Percentiles rank a stretch among this genome's conserved stretches.
Conservation (phyloP, 1,284 basidiomycete species). For the Ganoderma lingzhi region DNA sequence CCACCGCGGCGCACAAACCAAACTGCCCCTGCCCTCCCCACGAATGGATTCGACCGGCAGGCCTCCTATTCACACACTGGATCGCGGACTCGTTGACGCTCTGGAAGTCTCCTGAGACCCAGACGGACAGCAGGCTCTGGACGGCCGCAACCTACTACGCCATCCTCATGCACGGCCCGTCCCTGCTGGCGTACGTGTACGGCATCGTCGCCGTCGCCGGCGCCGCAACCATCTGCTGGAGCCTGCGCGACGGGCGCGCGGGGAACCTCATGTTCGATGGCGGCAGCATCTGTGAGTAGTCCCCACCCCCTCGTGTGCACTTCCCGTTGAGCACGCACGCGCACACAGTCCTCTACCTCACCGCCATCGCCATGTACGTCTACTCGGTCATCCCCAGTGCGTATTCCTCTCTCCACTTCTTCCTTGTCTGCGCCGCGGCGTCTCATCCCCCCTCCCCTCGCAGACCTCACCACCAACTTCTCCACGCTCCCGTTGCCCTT, state of each 20-base stretch:
- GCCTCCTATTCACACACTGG: constrained; percentile 85
- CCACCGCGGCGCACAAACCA: constrained; percentile 21
- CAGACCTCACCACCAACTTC: constrained; percentile 67
- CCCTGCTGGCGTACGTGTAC: constrained; percentile 61
- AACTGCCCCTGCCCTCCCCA: constrained; percentile 4
- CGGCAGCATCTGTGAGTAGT: constrained; percentile 77
- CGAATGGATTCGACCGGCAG: constrained; percentile 45
- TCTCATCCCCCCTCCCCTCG: neutral
- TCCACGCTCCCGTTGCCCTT: constrained; percentile 54
- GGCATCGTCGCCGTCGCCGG: constrained; percentile 63
- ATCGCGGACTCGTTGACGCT: constrained; percentile 85
- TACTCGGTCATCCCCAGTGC: constrained; percentile 79
- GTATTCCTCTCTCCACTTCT: constrained; percentile 40
- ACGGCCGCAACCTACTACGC: constrained; percentile 82
- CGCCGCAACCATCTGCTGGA: constrained; percentile 74
- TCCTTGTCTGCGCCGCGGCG: neutral
- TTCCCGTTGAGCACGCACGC: constrained; percentile 8
- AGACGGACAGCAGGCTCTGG: constrained; percentile 77
- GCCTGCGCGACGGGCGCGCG: constrained; percentile 75
- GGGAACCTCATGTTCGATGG: constrained; percentile 90
- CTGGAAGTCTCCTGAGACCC: constrained; percentile 79
- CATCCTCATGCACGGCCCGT: constrained; percentile 71
- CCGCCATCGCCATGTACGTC: constrained; percentile 71
- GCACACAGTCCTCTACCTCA: constrained; percentile 72
- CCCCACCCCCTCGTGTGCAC: constrained; percentile 10